Evolutionary conservation across 768 basidiomycete genomes (phyloP).

Genomic region (Coprinopsis strossmayeri): DNA sequence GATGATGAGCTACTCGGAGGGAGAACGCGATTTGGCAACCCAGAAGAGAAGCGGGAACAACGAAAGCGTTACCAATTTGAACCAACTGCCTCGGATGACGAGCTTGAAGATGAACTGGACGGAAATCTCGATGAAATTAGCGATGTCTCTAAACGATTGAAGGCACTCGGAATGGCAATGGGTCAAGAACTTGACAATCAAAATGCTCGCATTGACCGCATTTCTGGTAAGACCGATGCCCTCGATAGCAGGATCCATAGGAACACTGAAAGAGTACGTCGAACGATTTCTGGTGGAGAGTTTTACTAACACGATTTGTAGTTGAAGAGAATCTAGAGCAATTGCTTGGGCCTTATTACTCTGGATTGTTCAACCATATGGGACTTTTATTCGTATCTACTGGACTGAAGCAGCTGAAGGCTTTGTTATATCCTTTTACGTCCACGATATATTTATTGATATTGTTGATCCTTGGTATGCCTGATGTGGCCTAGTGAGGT

Average conservation of each 20-base stretch:
- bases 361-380: too few relatives aligned
- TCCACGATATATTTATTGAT: too few relatives aligned
- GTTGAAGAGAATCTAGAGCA: conserved; percentile 58
- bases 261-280: conserved; percentile 74
- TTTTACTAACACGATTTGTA: conserved; percentile 18
- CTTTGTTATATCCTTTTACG: too few relatives aligned
- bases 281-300: conserved; percentile 8
- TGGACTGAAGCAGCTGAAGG: too few relatives aligned
- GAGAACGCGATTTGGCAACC: conserved; percentile 36
- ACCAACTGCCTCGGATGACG: conserved; percentile 83
- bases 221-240: conserved; percentile 70
- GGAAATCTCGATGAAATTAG: conserved; percentile 84
- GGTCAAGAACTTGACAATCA: conserved; percentile 85
- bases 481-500: neutral
- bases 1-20: conserved; percentile 40
- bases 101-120: conserved; percentile 91
- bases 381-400: too few relatives aligned
- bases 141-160: conserved; percentile 70
- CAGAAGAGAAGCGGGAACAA: conserved; percentile 58
- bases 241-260: conserved; percentile 71
- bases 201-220: conserved; percentile 69
- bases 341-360: too few relatives aligned
- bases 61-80: conserved; percentile 90
- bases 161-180: conserved; percentile 75
- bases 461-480: too few relatives aligned